Evolutionary conservation across 352 stramenopile genomes (phyloP), one percentile per base, ranked within the genome.

Genomic region (Thraustochytrium striatum): DNA sequence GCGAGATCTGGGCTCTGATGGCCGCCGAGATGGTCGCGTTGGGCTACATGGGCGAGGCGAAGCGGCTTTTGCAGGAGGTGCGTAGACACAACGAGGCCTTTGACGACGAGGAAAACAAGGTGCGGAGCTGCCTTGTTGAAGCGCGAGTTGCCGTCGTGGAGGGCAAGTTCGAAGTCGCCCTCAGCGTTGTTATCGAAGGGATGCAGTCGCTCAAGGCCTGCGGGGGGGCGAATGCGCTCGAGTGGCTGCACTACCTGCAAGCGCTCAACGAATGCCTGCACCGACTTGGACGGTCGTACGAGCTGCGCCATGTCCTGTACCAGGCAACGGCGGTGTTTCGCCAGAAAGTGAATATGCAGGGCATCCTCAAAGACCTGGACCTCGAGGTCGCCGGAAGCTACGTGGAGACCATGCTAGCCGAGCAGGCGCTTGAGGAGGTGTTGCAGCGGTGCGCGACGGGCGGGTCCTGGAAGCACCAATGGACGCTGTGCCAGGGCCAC

Each of bases 31-130:
- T 75, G 0, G 50, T 75, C 3, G 52, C 41, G 19, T 1, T 75
- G 16, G 65, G 65, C 13, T 75, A 75, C 50, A 62, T 75, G 21
- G 65, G 65, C 16, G 65, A 75, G 35, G 65, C 33, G 11, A 72
- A 72, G 8, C 32, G 43, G 35, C 25, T 62, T n/a, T 41, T 75
- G 43, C 65, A 75, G n/a, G 65, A 75, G 16, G 65, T 75, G 16
- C 9, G 41, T 1, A 16, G 61, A 0, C 65, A 75, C 3, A 75
- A 75, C 36, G n/a, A 62, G 21, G 44, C 65, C 3, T 61, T 61
- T n/a, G 65, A 3, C 5, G 65, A 75, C 50, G 39, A 75, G 44
- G 65, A 75, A 32, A 75, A 75, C 50, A 44, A 5, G 41, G 43
- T 61, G 25, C 65, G 65, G 11, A 32, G 30, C 21, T 19, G n/a